Conservation (phyloP, 1,139 yeast genomes). For the Yamadazyma atlantica region DNA sequence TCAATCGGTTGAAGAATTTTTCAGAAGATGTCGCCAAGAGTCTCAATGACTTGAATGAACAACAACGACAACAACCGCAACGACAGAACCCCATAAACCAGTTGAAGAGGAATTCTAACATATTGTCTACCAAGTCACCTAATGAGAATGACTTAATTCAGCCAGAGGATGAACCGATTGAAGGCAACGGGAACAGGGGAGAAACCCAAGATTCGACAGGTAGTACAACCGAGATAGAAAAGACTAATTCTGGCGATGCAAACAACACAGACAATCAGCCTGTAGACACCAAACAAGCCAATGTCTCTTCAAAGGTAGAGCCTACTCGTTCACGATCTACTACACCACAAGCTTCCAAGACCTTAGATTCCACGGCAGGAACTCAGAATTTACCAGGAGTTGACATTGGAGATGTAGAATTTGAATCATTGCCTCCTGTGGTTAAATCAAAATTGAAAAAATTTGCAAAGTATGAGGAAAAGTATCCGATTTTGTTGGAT, state of each 20-base stretch:
- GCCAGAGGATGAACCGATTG: slow-evolving; percentile 41
- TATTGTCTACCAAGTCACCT: slow-evolving; percentile 44
- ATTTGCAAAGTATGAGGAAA: slow-evolving; percentile 84
- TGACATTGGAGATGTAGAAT: slow-evolving; percentile 20
- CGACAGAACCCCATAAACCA: slow-evolving; percentile 21
- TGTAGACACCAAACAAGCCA: neutral
- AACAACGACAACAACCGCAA: slow-evolving; percentile 8
- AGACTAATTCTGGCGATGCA: neutral
- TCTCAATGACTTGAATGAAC: slow-evolving; percentile 34
- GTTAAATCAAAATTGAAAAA: slow-evolving; percentile 66
- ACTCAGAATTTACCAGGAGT: slow-evolving; percentile 2
- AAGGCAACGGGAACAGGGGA: slow-evolving; percentile 6
- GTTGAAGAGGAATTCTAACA: slow-evolving; percentile 32
- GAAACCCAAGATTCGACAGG: slow-evolving; percentile 1
- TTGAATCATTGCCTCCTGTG: slow-evolving; percentile 50
- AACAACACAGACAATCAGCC: too few species aligned
- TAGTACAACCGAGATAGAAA: neutral
- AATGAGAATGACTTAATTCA: slow-evolving; percentile 42
- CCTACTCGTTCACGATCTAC: neutral
- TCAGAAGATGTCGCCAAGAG: slow-evolving; percentile 53
- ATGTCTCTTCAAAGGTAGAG: neutral
- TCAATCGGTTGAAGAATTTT: slow-evolving; percentile 52
- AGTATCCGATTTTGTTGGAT: slow-evolving; percentile 76
- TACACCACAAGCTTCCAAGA: neutral
- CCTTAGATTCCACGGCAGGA: slow-evolving; percentile 6